phyloP scores from a whole-genome alignment of 2,329 filamentous ascomycete species.

The Cladophialophora carrionii region DNA sequence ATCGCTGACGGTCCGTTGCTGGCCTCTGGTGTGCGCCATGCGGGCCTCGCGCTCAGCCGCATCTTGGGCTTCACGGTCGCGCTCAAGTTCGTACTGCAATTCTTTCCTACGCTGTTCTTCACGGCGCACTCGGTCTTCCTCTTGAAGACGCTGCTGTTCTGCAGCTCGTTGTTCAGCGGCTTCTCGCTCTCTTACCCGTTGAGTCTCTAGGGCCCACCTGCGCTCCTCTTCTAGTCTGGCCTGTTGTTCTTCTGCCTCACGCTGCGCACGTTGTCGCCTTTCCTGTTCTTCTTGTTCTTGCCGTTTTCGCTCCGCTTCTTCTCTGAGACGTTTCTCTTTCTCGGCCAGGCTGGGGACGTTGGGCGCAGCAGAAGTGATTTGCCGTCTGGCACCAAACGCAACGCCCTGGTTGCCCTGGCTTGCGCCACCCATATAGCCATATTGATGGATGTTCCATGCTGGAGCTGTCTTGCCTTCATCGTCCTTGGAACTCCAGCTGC shows the following conservation, averaged over 20 bases:
- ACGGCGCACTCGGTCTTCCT: constrained; percentile 52
- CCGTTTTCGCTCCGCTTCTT: constrained; percentile 61
- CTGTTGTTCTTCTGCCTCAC: constrained; percentile 55
- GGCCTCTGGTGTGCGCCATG: constrained; percentile 67
- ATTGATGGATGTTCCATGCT: constrained; percentile 98
- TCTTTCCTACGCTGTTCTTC: constrained; percentile 54
- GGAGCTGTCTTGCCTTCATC: constrained; percentile 81
- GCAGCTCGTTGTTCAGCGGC: constrained; percentile 53
- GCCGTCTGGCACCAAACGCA: constrained; percentile 84
- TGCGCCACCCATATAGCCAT: constrained; percentile 96
- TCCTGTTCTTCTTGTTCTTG: constrained; percentile 59
- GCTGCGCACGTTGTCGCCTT: constrained; percentile 52
- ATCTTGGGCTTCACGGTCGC: constrained; percentile 58
- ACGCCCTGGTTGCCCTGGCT: constrained; percentile 95
- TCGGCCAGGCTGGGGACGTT: constrained; percentile 79
- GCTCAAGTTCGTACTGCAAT: constrained; percentile 69
- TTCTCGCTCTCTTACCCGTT: constrained; percentile 46
- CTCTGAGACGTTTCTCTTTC: constrained; percentile 71
- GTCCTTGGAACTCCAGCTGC: constrained; percentile 85
- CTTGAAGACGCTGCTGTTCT: constrained; percentile 57
- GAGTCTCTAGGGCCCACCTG: constrained; percentile 53
- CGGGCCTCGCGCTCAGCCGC: constrained; percentile 72
- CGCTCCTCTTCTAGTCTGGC: constrained; percentile 53
- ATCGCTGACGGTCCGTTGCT: constrained; percentile 64
- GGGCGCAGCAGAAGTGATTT: constrained; percentile 85